Conservation (phyloP, 371 early-diverging fungal species). For the Rhizopus stolonifer region DNA sequence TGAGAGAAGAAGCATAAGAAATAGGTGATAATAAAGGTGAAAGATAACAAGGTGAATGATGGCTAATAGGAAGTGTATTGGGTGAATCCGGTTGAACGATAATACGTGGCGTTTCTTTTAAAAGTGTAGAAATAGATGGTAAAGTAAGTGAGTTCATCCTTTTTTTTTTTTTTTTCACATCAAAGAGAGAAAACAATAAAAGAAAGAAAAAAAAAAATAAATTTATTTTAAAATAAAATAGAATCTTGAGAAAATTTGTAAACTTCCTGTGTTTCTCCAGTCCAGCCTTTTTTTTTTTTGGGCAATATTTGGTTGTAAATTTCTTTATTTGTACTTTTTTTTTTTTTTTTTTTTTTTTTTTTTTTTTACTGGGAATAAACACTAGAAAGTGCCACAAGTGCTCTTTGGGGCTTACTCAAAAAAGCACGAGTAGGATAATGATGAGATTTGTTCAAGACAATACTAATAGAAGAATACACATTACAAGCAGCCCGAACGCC, state of each 20-base stretch:
- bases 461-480: constrained; percentile 53
- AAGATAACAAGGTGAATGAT: background rate
- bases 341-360: too few relatives aligned
- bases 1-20: constrained; percentile 19
- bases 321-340: too few relatives aligned
- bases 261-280: constrained; percentile 33
- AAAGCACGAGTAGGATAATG: constrained; percentile 28
- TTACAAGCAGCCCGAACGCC: constrained; percentile 53
- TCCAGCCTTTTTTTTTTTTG: constrained; percentile 10
- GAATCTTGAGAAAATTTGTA: constrained; percentile 26
- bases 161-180: background rate
- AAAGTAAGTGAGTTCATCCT: constrained; percentile 18
- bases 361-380: constrained; percentile 15
- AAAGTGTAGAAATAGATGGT: constrained; percentile 33
- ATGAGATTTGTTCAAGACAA: too few relatives aligned
- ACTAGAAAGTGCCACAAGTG: constrained; percentile 26
- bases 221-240: constrained; percentile 15
- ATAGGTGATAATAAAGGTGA: constrained; percentile 31
- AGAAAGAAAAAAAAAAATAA: constrained; percentile 14
- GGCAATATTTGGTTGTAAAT: too few relatives aligned
- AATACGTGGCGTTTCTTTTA: constrained; percentile 20
- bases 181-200: constrained; percentile 16
- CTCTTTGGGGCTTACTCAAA: constrained; percentile 17
- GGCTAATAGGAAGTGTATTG: too few relatives aligned
- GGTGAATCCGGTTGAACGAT: constrained; percentile 22